A percentile compares a stretch with the other conserved stretches of the same genome.
These are phyloP conservation scores for Chiua virens DNA, from an alignment of 768 basidiomycete species.

Conservation along the genomic window DNA sequence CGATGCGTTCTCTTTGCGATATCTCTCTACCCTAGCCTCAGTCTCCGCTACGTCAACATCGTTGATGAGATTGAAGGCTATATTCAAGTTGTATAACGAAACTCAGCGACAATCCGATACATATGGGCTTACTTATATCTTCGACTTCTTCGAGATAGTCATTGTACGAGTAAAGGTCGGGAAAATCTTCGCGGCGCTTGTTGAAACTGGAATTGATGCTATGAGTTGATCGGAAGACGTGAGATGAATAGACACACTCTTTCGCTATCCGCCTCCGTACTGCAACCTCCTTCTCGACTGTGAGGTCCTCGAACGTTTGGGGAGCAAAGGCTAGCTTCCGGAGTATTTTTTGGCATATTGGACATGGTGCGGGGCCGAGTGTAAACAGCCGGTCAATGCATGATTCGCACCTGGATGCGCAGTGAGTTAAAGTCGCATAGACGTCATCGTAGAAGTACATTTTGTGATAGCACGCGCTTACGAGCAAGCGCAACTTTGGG, in stretches of 20 bases:
- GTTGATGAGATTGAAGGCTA: constrained; percentile 95
- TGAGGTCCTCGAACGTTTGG: constrained; percentile 91
- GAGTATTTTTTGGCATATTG: constrained; percentile 83
- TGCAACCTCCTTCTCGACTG: constrained; percentile 92
- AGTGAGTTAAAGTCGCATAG: constrained; percentile 7
- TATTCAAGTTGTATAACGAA: background rate
- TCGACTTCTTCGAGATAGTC: constrained; percentile 97
- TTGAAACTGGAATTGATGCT: constrained; percentile 68
- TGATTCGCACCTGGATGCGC: constrained; percentile 86
- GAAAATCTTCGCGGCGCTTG: constrained; percentile 89
- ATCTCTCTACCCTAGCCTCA: constrained; percentile 77
- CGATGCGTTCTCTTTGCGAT: constrained; percentile 78
- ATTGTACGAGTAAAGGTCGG: constrained; percentile 77
- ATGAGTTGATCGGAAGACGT: background rate
- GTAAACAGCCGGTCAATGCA: constrained; percentile 97
- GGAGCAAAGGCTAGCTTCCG: constrained; percentile 94
- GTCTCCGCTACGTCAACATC: constrained; percentile 79
- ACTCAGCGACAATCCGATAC: background rate
- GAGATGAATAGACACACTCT: constrained; percentile 53
- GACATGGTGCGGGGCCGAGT: constrained; percentile 94
- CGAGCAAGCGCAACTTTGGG: constrained; percentile 88
- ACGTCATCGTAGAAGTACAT: constrained; percentile 55
- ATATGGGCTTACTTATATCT: constrained; percentile 64
- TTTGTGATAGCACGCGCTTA: constrained; percentile 98
- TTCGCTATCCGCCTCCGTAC: constrained; percentile 84